Evolutionary conservation across 164 flowering plant genomes (phyloP), one percentile per base, ranked within the genome.

Genomic region (Kalanchoe fedtschenkoi): DNA sequence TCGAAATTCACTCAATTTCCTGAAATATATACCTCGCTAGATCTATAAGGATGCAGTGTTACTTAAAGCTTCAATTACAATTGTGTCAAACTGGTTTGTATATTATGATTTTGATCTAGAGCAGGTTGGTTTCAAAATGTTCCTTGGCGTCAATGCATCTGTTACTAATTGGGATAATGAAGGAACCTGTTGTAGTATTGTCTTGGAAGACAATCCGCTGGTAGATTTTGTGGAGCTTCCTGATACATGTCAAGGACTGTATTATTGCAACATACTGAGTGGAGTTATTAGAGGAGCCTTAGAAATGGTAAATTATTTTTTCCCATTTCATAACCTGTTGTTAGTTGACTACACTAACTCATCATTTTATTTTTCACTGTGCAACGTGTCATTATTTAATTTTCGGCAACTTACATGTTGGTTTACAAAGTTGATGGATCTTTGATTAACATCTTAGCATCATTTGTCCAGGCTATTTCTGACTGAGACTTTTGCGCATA

Each of bases 181-280:
- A 42, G 97, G 99, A 57, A 88, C 90, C 63, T 77, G 78, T 66
- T 95, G 96, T 78, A 88, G 91, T 66, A 71, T 95, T 43, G 72
- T 95, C 22, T 72, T 95, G 79, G 99, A 91, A 72, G 99, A 95
- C 66, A 91, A 90, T 70, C 99, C 97, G 6, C 70, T 95, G 41
- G 97, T 95, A 53, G 99, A 95, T 66, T 95, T 95, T 72, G 99
- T 91, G 54, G 99, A 95, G 73, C 96, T 95, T 69, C 97, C 99
- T 59, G 99, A 95, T 74, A 95, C 91, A 6, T 91, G 95, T 66
- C 99, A 95, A 76, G 99, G 99, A 43, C 86, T 91, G 15, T 74
- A 82, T 66, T 95, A 95, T 44, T 95, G 99, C 85, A 95, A 95
- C 70, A 76, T 95, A 70, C 72, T 91, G 46, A 88, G 95, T 71